A percentile compares a stretch with the other conserved stretches of the same genome.
Evolutionary conservation across 768 basidiomycete genomes (phyloP).

Genomic region (Rhodotorula kratochvilovae): DNA sequence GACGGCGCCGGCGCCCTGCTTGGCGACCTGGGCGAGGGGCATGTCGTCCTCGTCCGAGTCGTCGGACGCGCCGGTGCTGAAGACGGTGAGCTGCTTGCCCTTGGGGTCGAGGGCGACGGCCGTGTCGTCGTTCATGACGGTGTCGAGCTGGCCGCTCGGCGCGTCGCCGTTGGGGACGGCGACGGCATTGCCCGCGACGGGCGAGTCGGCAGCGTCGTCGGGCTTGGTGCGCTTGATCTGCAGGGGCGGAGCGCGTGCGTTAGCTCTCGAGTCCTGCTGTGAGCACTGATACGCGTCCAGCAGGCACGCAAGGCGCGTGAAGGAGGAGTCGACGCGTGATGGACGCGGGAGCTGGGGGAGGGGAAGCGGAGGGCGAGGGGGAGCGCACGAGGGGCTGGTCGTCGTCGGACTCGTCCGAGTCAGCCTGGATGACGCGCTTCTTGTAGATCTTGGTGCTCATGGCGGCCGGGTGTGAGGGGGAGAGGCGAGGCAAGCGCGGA

Average conservation of each 20-base stretch:
- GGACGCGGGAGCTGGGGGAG: not conserved
- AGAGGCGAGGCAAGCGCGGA: not conserved
- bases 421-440: constrained; percentile 38
- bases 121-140: constrained; percentile 34
- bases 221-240: constrained; percentile 21
- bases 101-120: constrained; percentile 21
- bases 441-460: constrained; percentile 33
- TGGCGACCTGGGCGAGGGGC: constrained; percentile 8
- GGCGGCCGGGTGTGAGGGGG: not conserved
- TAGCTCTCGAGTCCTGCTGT: not conserved
- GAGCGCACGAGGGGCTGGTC: constrained; percentile 34
- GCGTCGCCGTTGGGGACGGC: constrained; percentile 6
- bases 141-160: constrained; percentile 8
- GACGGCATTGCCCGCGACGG: not conserved
- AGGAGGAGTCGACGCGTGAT: not conserved
- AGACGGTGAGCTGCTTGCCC: constrained; percentile 19
- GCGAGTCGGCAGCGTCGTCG: not conserved
- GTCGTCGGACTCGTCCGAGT: constrained; percentile 23
- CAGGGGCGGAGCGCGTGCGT: not conserved
- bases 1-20: not conserved
- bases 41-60: constrained; percentile 20
- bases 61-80: constrained; percentile 14
- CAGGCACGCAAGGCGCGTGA: too few species aligned
- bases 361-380: not conserved
- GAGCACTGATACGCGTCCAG: not conserved